Base-by-base conservation (phyloP, 192 early-diverging fungal genomes). In the Mortierella claussenii region DNA sequence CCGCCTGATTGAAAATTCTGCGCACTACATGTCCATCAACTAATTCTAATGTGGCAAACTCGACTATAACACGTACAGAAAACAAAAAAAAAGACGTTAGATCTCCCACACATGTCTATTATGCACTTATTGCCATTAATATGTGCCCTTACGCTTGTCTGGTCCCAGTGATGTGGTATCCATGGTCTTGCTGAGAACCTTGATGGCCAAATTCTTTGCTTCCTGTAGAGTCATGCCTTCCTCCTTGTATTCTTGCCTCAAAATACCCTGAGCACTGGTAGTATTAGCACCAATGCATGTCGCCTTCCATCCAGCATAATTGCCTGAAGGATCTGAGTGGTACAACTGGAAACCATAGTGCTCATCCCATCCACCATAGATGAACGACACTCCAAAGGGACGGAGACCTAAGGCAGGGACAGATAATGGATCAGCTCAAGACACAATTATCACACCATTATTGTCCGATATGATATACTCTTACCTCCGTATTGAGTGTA, bases 271-370 rank as follows among this genome's bases (percentile, higher is more conserved):
- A 2, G 95, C 96, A 49, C 92, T 95, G 15, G 92, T 86, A 43
- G 90, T 91, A 84, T 98, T 99, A 36, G 94, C 93, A 34, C 98
- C 98, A 78, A 99, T 97, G 82, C 95, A 96, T 36, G 93, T 96
- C 8, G 98, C 96, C 80, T 97, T 98, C 98, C 98, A 99, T 53
- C 97, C 97, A 74, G 92, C 89, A 82, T 98, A 99, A 86, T 99
- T 99, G 54, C 98, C 98, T 3, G 95, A 95, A 0, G 98, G 98
- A 83, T 99, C 98, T 20, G 95, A 97, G 80, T 96, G 95, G 79
- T 98, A 98, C 32, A 99, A 88, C 81, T 98, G 98, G 87, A 98
- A 97, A 15, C 96, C 97, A 70, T 85, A 81, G 45, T 92, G 87
- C 27, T 90, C 79, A 78, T 98, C 98, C 82, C 92, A 94, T 28